Evolutionary conservation across 2,329 filamentous ascomycete species (phyloP).

Genomic region (Neonectria magnoliae): DNA sequence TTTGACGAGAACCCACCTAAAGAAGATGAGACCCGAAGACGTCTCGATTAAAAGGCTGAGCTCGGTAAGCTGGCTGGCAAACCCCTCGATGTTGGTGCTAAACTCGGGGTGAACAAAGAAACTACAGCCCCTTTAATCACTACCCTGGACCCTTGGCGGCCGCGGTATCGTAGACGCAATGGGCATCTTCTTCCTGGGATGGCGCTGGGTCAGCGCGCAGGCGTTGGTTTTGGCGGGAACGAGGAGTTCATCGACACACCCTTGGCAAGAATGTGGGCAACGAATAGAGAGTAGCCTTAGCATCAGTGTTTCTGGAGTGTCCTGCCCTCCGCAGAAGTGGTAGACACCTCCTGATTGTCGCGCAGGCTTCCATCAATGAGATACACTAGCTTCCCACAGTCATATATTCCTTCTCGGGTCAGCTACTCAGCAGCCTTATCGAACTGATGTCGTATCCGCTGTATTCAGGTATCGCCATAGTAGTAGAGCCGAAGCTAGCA

Average conservation of each 20-base stretch:
- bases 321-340: conserved; percentile 18
- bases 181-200: too few relatives aligned
- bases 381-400: conserved; percentile 48
- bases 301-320: conserved; percentile 35
- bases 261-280: conserved; percentile 51
- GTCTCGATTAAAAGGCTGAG: too few relatives aligned
- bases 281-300: conserved; percentile 51
- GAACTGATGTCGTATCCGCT: conserved; percentile 63
- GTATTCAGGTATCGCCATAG: conserved; percentile 62
- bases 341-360: conserved; percentile 44
- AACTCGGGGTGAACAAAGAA: too few relatives aligned
- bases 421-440: conserved; percentile 62
- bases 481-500: conserved; percentile 73
- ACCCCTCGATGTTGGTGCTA: too few relatives aligned
- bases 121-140: too few relatives aligned
- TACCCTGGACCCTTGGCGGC: conserved; percentile 56
- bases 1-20: too few relatives aligned
- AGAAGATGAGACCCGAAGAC: too few relatives aligned
- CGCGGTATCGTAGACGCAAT: too few relatives aligned
- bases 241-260: conserved; percentile 57
- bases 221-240: conserved; percentile 38
- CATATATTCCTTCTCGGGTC: conserved; percentile 48
- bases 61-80: too few relatives aligned
- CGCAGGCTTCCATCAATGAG: conserved; percentile 48
- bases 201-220: too few relatives aligned